These are phyloP conservation scores for Coniosporium apollinis DNA, from an alignment of 495 filamentous ascomycete species.

Conservation along the genomic window DNA sequence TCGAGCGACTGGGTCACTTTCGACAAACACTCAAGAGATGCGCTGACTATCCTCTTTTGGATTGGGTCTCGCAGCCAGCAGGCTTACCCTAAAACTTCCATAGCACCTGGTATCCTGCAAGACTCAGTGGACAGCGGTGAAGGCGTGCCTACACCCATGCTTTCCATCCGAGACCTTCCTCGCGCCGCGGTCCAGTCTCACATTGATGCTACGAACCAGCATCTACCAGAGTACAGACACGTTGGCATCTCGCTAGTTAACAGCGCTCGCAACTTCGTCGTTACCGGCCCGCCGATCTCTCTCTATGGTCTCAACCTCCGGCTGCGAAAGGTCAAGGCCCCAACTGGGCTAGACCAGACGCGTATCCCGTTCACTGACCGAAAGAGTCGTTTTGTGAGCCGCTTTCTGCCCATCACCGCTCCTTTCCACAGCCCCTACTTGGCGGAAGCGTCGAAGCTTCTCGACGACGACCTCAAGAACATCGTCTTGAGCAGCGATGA, in stretches of 20 bases:
- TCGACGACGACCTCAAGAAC: conserved; percentile 74
- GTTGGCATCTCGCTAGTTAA: conserved; percentile 92
- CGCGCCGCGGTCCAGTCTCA: conserved; percentile 75
- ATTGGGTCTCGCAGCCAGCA: conserved; percentile 98
- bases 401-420: conserved; percentile 92
- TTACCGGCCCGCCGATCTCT: conserved; percentile 88
- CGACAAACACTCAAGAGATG: conserved; percentile 53
- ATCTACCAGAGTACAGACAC: conserved; percentile 79
- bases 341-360: conserved; percentile 91
- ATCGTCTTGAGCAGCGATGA: conserved; percentile 49
- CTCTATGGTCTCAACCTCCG: conserved; percentile 90
- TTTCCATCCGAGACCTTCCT: conserved; percentile 87
- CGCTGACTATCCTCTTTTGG: conserved; percentile 95
- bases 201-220: conserved; percentile 88
- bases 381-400: conserved; percentile 90
- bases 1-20: conserved; percentile 83
- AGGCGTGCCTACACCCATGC: conserved; percentile 87
- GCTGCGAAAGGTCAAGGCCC: conserved; percentile 87
- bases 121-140: conserved; percentile 91
- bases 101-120: conserved; percentile 81
- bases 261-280: conserved; percentile 90
- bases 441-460: conserved; percentile 54
- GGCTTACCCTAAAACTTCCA: conserved; percentile 82
- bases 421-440: conserved; percentile 97
- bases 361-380: conserved; percentile 86